These are phyloP conservation scores for Paxillus ammoniavirescens DNA, from an alignment of 768 basidiomycete genomes.

Conservation along the genomic window DNA sequence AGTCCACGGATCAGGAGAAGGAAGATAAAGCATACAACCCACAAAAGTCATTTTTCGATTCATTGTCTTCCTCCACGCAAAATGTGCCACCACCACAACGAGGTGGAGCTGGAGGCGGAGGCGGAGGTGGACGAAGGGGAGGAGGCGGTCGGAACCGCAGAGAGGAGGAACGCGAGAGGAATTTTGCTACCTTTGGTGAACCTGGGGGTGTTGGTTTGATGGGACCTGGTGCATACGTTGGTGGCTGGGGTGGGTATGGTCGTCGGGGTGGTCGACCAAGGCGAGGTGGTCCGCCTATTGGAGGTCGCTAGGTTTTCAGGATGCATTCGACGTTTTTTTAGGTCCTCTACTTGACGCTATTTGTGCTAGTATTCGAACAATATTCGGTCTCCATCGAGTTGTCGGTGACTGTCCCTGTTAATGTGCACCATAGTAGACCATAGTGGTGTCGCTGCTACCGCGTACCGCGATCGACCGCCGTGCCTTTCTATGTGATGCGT, in stretches of 20 bases:
- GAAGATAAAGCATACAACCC: constrained; percentile 67
- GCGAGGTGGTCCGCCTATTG: constrained; percentile 19
- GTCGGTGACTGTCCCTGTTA: no score
- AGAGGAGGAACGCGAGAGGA: constrained; percentile 82
- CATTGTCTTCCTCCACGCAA: constrained; percentile 50
- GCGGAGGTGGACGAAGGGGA: constrained; percentile 39
- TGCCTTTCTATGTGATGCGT: no score
- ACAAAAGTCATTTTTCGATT: constrained; percentile 79
- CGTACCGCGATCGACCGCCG: background rate
- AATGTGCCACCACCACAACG: constrained; percentile 29
- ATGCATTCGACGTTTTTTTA: background rate
- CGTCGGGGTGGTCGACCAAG: constrained; percentile 45
- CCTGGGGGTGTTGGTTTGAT: constrained; percentile 75
- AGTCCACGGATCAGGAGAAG: constrained; percentile 37
- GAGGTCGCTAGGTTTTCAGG: constrained; percentile 19
- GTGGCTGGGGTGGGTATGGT: constrained; percentile 74
- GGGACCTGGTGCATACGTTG: constrained; percentile 78
- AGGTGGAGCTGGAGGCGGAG: constrained; percentile 13
- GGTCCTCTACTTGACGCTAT: background rate
- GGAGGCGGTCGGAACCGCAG: constrained; percentile 64
- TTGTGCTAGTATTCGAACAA: background rate
- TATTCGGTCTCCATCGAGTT: background rate
- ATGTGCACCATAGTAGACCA: no score
- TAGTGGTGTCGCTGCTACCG: no score
- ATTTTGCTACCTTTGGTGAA: constrained; percentile 86